Conservation (phyloP, 2,329 filamentous ascomycete species). For the Fusarium mundagurra region DNA sequence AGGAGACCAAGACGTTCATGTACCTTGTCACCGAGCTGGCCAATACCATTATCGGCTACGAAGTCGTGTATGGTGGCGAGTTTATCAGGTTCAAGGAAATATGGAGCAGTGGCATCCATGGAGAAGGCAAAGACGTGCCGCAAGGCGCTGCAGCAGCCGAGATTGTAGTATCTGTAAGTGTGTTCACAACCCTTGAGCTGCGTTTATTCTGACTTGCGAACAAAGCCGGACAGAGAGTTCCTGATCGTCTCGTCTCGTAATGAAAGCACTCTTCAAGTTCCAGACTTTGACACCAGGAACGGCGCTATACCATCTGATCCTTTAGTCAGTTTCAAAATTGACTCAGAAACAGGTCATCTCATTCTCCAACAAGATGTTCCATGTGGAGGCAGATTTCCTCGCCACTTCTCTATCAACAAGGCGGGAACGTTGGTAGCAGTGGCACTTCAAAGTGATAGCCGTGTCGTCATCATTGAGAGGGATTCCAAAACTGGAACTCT, state of each 20-base stretch:
- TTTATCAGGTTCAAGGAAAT: conserved; percentile 57
- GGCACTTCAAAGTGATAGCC: conserved; percentile 68
- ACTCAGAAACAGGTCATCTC: conserved; percentile 63
- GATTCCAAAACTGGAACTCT: conserved; percentile 69
- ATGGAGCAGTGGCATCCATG: conserved; percentile 60
- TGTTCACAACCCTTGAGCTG: not conserved
- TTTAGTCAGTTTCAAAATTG: conserved; percentile 69
- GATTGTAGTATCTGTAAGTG: conserved; percentile 65
- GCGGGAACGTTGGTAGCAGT: conserved; percentile 72
- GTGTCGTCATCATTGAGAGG: conserved; percentile 69
- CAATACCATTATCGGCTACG: conserved; percentile 66
- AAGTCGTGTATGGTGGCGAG: conserved; percentile 60
- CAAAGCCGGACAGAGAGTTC: conserved; percentile 67
- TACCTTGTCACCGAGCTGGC: conserved; percentile 71
- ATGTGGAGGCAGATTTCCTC: conserved; percentile 71
- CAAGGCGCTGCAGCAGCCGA: conserved; percentile 62
- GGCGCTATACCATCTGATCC: conserved; percentile 68
- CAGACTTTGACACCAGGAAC: conserved; percentile 55
- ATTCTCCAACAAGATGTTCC: conserved; percentile 66
- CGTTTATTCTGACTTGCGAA: not conserved
- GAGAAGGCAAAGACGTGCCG: conserved; percentile 53
- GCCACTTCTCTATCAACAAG: conserved; percentile 74
- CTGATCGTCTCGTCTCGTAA: conserved; percentile 75
- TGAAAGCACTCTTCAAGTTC: conserved; percentile 63
- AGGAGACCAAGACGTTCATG: conserved; percentile 59